Evolutionary conservation across 352 stramenopile species (phyloP).

Genomic region (Stephanocyclus meneghinianus): DNA sequence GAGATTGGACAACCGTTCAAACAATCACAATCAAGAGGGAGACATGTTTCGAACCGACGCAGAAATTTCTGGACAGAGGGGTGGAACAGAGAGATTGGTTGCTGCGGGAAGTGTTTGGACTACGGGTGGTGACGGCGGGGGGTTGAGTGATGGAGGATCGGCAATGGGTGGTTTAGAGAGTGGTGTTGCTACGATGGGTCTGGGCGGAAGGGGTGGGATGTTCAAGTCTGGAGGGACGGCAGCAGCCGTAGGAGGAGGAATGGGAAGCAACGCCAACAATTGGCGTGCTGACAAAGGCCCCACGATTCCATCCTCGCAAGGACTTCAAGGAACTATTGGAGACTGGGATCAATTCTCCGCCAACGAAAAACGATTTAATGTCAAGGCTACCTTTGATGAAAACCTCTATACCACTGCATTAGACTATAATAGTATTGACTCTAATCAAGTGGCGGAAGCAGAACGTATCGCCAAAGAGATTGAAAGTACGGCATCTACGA

Average conservation of each 20-base stretch:
- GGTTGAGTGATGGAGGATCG: neutral
- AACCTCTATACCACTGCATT: constrained; percentile 97
- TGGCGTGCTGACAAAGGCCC: neutral
- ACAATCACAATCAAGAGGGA: constrained; percentile 24
- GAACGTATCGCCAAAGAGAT: constrained; percentile 94
- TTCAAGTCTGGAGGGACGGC: neutral
- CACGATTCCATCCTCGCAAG: neutral
- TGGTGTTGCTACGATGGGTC: neutral
- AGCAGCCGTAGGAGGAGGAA: neutral
- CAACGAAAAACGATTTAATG: constrained; percentile 94
- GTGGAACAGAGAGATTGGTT: constrained; percentile 51
- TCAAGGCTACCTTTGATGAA: constrained; percentile 94
- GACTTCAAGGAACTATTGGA: constrained; percentile 59
- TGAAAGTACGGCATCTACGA: constrained; percentile 87
- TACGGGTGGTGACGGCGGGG: constrained; percentile 8
- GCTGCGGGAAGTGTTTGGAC: constrained; percentile 75
- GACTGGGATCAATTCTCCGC: constrained; percentile 96
- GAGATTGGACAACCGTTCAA: constrained; percentile 38
- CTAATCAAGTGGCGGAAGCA: constrained; percentile 86
- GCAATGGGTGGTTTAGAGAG: constrained; percentile 12
- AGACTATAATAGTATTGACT: constrained; percentile 90
- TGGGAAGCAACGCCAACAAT: neutral
- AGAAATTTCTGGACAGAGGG: constrained; percentile 85
- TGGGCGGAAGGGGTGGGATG: constrained; percentile 3
- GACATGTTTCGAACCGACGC: constrained; percentile 84